These are phyloP conservation scores for Pseudogymnoascus sp. DNA, from an alignment of 2,329 filamentous ascomycete species.

Conservation along the genomic window DNA sequence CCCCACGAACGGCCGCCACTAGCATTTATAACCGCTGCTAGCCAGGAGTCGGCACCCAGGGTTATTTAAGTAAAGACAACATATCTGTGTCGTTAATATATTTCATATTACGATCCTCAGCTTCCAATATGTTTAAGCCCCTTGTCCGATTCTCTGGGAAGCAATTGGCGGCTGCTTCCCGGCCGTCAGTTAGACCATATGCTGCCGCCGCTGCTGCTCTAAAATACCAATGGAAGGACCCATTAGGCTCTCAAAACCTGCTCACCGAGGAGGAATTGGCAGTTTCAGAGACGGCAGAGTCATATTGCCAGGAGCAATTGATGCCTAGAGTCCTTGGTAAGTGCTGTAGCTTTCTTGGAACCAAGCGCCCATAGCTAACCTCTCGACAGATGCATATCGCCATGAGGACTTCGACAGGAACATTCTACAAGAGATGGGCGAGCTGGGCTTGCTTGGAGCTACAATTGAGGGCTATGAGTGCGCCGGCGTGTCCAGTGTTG, in stretches of 20 bases:
- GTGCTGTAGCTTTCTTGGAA: constrained; percentile 23
- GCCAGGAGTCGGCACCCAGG: background rate
- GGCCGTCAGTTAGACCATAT: constrained; percentile 16
- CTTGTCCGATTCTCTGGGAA: constrained; percentile 18
- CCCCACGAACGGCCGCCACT: background rate
- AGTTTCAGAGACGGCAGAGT: constrained; percentile 81
- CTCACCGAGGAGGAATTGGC: constrained; percentile 86
- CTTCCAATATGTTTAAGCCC: constrained; percentile 23
- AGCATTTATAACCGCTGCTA: background rate
- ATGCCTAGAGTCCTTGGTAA: constrained; percentile 77
- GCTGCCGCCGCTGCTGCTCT: constrained; percentile 23
- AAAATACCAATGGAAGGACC: constrained; percentile 85
- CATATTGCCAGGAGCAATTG: constrained; percentile 88
- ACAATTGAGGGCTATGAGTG: constrained; percentile 84
- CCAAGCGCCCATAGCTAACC: constrained; percentile 5
- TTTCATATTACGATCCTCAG: background rate
- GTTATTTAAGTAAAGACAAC: constrained; percentile 1
- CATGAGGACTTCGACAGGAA: constrained; percentile 79
- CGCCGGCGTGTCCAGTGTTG: constrained; percentile 79
- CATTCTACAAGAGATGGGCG: constrained; percentile 87
- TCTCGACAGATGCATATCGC: constrained; percentile 64
- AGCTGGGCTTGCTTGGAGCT: constrained; percentile 78
- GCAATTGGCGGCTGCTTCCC: constrained; percentile 19
- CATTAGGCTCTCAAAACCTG: constrained; percentile 64
- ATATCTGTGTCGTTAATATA: background rate